Conservation (phyloP, 768 basidiomycete species). For the Rhizopogon roseolus region DNA sequence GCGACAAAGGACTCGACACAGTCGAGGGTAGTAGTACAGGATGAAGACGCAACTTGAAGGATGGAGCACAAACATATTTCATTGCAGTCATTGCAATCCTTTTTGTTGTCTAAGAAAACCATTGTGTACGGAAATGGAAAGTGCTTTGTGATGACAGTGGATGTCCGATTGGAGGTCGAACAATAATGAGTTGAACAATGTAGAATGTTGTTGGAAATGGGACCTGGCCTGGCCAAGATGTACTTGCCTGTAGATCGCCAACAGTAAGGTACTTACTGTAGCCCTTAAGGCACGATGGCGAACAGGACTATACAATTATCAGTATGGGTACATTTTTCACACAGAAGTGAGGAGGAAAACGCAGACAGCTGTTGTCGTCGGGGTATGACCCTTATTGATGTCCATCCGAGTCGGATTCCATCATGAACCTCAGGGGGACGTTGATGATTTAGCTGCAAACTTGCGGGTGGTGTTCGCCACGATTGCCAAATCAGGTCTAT, state of each 20-base stretch:
- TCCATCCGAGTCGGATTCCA: no score
- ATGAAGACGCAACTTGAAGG: neutral
- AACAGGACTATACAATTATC: neutral
- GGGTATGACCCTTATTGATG: no score
- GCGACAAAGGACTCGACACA: constrained; percentile 4
- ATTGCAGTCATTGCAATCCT: neutral
- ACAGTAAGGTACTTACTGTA: no score
- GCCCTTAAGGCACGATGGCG: no score
- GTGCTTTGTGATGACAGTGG: neutral
- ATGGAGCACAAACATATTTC: neutral
- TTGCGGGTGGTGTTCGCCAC: no score
- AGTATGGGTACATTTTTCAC: neutral
- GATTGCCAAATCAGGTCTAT: neutral
- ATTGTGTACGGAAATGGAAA: neutral
- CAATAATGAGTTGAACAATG: neutral
- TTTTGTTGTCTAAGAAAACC: neutral
- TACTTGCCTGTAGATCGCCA: no score
- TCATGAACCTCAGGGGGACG: no score
- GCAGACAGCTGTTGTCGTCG: neutral
- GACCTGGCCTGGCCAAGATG: no score
- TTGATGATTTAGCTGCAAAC: no score
- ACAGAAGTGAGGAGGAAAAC: neutral
- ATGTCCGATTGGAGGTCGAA: neutral
- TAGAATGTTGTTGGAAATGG: no score
- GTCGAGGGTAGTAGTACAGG: neutral